phyloP scores from a whole-genome alignment of 2,329 filamentous ascomycete genomes.

The Pseudopyrenochaeta lycopersici region DNA sequence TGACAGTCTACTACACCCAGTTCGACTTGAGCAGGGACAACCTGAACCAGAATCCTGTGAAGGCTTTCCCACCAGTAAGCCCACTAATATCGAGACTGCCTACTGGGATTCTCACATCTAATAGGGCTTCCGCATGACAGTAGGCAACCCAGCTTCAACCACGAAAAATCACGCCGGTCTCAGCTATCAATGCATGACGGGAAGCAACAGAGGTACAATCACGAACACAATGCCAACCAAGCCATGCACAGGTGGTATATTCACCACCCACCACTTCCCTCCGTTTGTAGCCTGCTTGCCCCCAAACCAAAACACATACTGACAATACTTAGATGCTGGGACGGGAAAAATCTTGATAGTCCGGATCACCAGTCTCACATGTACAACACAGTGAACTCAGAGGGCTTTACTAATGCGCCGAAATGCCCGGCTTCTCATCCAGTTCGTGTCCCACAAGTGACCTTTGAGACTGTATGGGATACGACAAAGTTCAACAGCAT shows the following conservation, averaged over 20 bases:
- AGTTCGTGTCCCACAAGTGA: slow-evolving; percentile 33
- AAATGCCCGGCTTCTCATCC: slow-evolving; percentile 32
- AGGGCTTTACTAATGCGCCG: slow-evolving; percentile 32
- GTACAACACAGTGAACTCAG: slow-evolving; percentile 30
- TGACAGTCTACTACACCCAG: slow-evolving; percentile 43
- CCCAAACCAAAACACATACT: background rate
- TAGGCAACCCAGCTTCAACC: slow-evolving; percentile 41
- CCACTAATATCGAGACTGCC: background rate
- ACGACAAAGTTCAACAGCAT: slow-evolving; percentile 35
- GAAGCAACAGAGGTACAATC: slow-evolving; percentile 26
- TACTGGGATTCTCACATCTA: slow-evolving; percentile 1
- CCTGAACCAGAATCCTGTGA: slow-evolving; percentile 28
- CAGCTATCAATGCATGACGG: slow-evolving; percentile 31
- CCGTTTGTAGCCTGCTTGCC: slow-evolving; percentile 20
- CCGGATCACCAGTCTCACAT: slow-evolving; percentile 63
- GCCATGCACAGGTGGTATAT: slow-evolving; percentile 36
- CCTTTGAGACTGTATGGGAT: slow-evolving; percentile 35
- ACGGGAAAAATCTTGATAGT: slow-evolving; percentile 59
- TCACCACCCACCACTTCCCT: slow-evolving; percentile 35
- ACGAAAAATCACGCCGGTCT: slow-evolving; percentile 27
- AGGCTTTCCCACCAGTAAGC: slow-evolving; percentile 30
- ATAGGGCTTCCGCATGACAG: slow-evolving; percentile 40
- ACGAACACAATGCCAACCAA: slow-evolving; percentile 28
- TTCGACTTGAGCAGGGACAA: slow-evolving; percentile 44
- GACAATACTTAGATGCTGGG: slow-evolving; percentile 48